Base-by-base conservation (phyloP, 306 rosid genomes). In the Acacia acuminata region DNA sequence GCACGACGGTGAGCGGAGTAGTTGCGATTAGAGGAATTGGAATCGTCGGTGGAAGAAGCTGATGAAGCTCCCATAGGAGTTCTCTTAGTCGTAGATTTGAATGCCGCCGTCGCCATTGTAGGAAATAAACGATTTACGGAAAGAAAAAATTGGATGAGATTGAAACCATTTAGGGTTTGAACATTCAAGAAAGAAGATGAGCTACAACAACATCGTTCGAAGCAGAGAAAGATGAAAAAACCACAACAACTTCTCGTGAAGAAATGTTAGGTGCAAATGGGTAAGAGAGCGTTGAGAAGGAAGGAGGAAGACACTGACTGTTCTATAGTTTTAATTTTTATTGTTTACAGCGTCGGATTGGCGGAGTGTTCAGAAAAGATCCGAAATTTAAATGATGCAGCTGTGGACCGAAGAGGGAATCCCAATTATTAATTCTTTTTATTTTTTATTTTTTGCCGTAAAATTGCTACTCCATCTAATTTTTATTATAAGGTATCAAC, bases 1-100 rank as follows among this genome's bases (percentile, higher is more conserved):
- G 97, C 90, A n/a, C 99, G 97, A 77, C 99, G 97, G 88, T 86
- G 90, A 63, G 84, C 86, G 70, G 97, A 86, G 67, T 94, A 82
- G 68, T 50, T 84, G 68, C 90, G 90, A 34, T 82, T 83, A 38
- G 85, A 65, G 11, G 97, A 75, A 71, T 88, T 67, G 51, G 93
- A 84, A 83, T 88, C 96, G 0, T 91, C 88, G 4, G 78, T 47
- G 12, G 85, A 78, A 25, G 92, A 65, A 66, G 86, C 51, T 2
- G 83, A 43, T 8, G 96, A 70, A 25, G 86, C 85, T 44, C 96
- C 99, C 36, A 90, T 88, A 60, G 91, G 78, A 15, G 87, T 86
- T 72, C 99, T 88, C 82, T 87, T 96, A 66, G 99, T 87, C 65
- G 94, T 96, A 3, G 99, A 96, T 84, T 94, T 96, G 94, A 96